Evolutionary conservation across 352 stramenopile genomes (phyloP).

Genomic region (Lagenidium sp.): DNA sequence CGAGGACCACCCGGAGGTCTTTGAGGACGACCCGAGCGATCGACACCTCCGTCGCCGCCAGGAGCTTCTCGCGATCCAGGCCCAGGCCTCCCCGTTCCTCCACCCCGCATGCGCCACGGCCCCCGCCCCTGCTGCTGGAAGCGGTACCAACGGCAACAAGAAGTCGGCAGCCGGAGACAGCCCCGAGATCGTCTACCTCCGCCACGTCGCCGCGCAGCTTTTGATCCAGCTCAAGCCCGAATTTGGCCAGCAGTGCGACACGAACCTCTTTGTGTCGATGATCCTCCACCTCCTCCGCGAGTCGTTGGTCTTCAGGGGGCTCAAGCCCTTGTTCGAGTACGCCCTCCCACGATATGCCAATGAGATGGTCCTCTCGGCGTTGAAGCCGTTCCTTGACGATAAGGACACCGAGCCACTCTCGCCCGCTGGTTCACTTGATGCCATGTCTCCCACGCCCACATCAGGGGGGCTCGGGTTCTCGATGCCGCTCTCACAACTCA

Average conservation of each 20-base stretch:
- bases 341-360: slow-evolving; percentile 60
- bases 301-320: slow-evolving; percentile 43
- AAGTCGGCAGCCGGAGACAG: slow-evolving; percentile 12
- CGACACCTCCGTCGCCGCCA: slow-evolving; percentile 41
- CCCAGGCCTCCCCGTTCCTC: slow-evolving; percentile 49
- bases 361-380: slow-evolving; percentile 36
- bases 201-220: slow-evolving; percentile 55
- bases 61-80: slow-evolving; percentile 40
- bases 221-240: slow-evolving; percentile 61
- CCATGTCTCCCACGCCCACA: neutral
- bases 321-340: slow-evolving; percentile 65
- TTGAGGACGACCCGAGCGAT: slow-evolving; percentile 43
- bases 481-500: slow-evolving; percentile 5
- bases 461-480: slow-evolving; percentile 5
- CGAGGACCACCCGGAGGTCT: slow-evolving; percentile 45
- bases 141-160: slow-evolving; percentile 10
- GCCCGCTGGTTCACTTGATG: neutral
- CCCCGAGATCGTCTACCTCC: slow-evolving; percentile 47
- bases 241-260: slow-evolving; percentile 31
- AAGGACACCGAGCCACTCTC: neutral
- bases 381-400: slow-evolving; percentile 11
- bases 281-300: slow-evolving; percentile 58
- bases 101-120: slow-evolving; percentile 48
- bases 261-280: slow-evolving; percentile 62
- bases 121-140: neutral